Evolutionary conservation across 2,329 filamentous ascomycete species (phyloP), one percentile per base, ranked within the genome.

Genomic region (Beauveria bassiana): DNA sequence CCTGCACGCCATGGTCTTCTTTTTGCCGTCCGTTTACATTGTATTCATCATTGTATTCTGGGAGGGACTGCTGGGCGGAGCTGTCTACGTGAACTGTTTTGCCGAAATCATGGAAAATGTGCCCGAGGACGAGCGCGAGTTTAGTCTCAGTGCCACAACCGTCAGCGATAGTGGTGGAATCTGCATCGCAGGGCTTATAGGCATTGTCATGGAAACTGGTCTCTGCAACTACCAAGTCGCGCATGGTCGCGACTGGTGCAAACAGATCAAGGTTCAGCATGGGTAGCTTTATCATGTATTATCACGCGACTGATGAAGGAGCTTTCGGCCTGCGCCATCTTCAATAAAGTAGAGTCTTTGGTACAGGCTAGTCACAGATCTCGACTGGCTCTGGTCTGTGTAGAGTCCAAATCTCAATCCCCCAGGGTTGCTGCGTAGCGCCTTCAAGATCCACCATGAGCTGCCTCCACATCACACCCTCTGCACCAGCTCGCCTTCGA

Each of bases 31-130:
- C 28, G 89, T 97, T 26, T 97, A 91, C 71, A 68, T 96, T n/a
- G 79, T 98, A 1, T 97, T 96, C 69, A 63, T 84, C 24, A 78
- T 98, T 63, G 81, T 97, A 22, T 95, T 98, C 70, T 98, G 93
- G 93, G 95, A 98, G 72, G 95, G 95, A 0, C 74, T 98, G 14
- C 78, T 99, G 0, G 95, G 95, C 0, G 95, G 95, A 0, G 80
- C 91, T 3, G 95, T 98, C 0, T 99, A 99, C 69, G 93, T 98
- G 63, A 96, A 93, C 69, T 96, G 93, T 0, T 99, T 98, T 74
- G 91, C 93, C 0, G 90, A 96, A 71, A 97, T 99, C 64, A 88
- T 91, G 72, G 91, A 97, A 68, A 86, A 87, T 7, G 86, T 97
- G 1, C 85, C 86, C 0, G 78, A 81, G 5, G 83, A 86, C 38